These are phyloP conservation scores for Phytophthora brassicae DNA, from an alignment of 352 stramenopile species.

Conservation along the genomic window DNA sequence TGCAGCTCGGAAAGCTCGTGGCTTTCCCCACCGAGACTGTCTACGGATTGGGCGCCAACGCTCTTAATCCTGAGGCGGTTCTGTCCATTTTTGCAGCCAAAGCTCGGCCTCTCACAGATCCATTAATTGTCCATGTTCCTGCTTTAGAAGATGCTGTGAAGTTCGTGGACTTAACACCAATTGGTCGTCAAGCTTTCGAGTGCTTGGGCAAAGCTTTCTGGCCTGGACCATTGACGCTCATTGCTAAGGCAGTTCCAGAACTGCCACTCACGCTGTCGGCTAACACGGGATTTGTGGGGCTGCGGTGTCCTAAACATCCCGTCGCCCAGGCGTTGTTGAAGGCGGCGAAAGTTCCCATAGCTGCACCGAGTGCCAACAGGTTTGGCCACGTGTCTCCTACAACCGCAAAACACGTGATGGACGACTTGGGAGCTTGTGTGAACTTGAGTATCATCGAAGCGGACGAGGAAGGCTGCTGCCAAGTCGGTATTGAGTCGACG, in stretches of 20 bases:
- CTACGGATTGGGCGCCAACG: conserved; percentile 98
- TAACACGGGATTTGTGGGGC: conserved; percentile 96
- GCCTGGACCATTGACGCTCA: conserved; percentile 97
- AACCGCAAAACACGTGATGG: conserved; percentile 94
- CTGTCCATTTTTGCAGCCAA: conserved; percentile 97
- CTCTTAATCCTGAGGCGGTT: conserved; percentile 92
- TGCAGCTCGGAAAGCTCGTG: conserved; percentile 82
- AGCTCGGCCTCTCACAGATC: conserved; percentile 94
- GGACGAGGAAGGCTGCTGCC: conserved; percentile 52
- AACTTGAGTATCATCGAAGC: conserved; percentile 89
- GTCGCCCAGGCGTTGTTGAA: conserved; percentile 91
- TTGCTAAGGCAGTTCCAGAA: conserved; percentile 88
- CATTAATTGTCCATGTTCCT: conserved; percentile 98
- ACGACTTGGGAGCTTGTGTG: conserved; percentile 92
- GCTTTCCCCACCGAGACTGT: conserved; percentile 99
- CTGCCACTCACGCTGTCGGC: conserved; percentile 89
- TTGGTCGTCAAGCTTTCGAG: conserved; percentile 72
- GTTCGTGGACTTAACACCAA: conserved; percentile 86
- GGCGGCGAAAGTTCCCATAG: conserved; percentile 92
- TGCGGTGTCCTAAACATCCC: conserved; percentile 93
- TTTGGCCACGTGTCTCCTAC: conserved; percentile 99
- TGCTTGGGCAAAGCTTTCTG: conserved; percentile 92
- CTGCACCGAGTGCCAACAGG: conserved; percentile 97
- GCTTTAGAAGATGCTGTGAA: conserved; percentile 81
- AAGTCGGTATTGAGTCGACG: conserved; percentile 94